Base-by-base conservation (phyloP, 2,329 filamentous ascomycete genomes). In the Coleophoma eucalyptorum region DNA sequence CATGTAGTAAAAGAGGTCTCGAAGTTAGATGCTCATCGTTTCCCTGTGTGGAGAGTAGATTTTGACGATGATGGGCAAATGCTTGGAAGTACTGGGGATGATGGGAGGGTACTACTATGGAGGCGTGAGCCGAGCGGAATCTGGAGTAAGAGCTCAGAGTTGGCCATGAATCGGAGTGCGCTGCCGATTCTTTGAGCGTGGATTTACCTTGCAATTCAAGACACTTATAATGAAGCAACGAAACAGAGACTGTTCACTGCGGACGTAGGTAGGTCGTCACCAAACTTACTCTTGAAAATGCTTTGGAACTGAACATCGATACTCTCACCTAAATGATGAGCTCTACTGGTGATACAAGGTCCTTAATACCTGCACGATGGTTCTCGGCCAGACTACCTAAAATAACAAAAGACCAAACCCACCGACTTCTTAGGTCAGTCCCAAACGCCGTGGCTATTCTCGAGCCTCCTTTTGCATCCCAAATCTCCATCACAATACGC, bases 41-140 rank as follows among this genome's bases (percentile, higher is more conserved):
- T 82, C 16, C 86, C 86, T 1, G 86, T 90, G 2, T 93, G 88
- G 88, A 75, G 86, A 19, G 83, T 92, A 2, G 80, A 80, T 1
- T 93, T 91, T 59, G 81, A 84, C 59, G 77, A 79, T 49, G 76
- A 83, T 71, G 87, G 87, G 4, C 86, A 90, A 66, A 78, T 92
- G 12, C 72, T 93, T 7, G 83, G 88, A 1, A 87, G 84, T 38
- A 88, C 87, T 1, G 88, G 88, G 3, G 89, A 93, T 56, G 87
- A 92, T 65, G 89, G 87, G 11, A 80, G 76, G 64, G 62, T 86
- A 52, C 68, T 83, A 60, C 81, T 82, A 54, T 86, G 83, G 63
- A 75, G 82, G 13, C 80, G 84, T 66, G 60, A 63, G 35, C 62
- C 62, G 5, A 60, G 52, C 51, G 63, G 62, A 2, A 35, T 51